Conservation (phyloP, 2,329 filamentous ascomycete genomes). For the Epichloe amarillans region DNA sequence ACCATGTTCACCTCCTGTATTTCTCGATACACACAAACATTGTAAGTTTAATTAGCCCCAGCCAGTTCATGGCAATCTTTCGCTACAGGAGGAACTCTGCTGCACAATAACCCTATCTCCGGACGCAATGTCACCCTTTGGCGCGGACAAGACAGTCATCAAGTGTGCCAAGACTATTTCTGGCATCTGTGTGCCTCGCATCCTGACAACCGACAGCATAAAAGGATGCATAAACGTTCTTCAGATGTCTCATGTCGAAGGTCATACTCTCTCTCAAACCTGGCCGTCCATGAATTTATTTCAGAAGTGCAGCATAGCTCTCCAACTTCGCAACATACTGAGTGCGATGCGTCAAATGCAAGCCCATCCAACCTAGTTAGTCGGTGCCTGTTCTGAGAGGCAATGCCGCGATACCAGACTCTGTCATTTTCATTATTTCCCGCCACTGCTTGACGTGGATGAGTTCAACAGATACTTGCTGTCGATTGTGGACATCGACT, state of each 20-base stretch:
- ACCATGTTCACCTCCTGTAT: neutral
- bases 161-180: neutral
- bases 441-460: neutral
- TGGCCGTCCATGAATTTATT: neutral
- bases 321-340: neutral
- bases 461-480: neutral
- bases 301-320: neutral
- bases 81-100: neutral
- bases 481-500: constrained; percentile 1
- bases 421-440: neutral
- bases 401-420: neutral
- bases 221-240: neutral
- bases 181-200: neutral
- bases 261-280: neutral
- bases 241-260: neutral
- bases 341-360: neutral
- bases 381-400: neutral
- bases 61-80: neutral
- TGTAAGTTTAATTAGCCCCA: neutral
- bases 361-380: neutral
- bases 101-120: neutral
- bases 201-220: neutral
- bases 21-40: neutral
- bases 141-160: neutral
- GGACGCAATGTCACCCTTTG: neutral